Evolutionary conservation across 106 monocot species (phyloP).

Genomic region (Dioscorea zingiberensis): DNA sequence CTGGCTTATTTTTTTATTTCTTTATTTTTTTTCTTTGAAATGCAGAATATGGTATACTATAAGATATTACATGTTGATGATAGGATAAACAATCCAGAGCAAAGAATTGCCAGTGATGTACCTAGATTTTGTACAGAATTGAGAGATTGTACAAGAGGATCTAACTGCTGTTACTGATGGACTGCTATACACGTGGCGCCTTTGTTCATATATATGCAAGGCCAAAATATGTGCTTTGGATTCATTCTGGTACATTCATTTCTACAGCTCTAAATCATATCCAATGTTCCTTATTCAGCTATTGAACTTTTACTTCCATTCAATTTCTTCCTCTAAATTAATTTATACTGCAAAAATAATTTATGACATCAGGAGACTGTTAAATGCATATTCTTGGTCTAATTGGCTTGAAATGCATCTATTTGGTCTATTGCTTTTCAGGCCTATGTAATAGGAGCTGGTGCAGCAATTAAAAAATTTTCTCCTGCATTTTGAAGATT

Average conservation of each 20-base stretch:
- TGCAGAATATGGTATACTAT: constrained; percentile 98
- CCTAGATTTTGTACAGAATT: constrained; percentile 90
- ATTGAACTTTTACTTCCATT: no score
- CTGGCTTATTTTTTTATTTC: no score
- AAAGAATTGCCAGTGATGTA: constrained; percentile 92
- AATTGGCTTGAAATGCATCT: no score
- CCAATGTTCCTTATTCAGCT: no score
- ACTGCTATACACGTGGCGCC: constrained; percentile 92
- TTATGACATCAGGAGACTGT: no score
- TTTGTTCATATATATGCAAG: constrained; percentile 99
- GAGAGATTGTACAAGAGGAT: no score
- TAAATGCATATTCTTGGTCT: no score
- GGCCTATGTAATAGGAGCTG: constrained; percentile 94
- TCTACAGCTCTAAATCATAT: no score
- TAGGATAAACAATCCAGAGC: constrained; percentile 79
- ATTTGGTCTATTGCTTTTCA: constrained; percentile 23
- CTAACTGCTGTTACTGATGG: no score
- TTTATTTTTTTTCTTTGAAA: no score
- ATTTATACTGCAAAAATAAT: no score
- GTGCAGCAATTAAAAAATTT: constrained; percentile 80
- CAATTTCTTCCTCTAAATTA: no score
- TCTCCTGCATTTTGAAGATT: constrained; percentile 96
- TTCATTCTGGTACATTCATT: constrained; percentile 99
- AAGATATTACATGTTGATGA: constrained; percentile 97
- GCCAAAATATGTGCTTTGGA: constrained; percentile 97